Base-by-base conservation (phyloP, 2,329 filamentous ascomycete genomes). In the Penicillium thymicola region DNA sequence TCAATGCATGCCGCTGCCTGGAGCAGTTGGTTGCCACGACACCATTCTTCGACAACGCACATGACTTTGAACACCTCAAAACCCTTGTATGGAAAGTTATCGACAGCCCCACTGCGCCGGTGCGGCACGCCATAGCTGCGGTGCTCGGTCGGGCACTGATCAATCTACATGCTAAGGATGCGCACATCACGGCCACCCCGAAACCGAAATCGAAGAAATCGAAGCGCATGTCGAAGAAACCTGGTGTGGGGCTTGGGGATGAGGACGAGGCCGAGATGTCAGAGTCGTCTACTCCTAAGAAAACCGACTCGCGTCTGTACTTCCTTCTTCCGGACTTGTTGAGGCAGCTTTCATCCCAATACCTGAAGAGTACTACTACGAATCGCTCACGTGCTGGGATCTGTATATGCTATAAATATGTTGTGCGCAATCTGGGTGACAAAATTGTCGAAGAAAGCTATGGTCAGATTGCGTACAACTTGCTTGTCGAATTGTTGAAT, bases 51-150 rank as follows among this genome's bases (percentile, higher is more conserved):
- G 87, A 92, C 69, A 96, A 95, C 68, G 85, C 88, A 14, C 87
- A 82, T 70, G 94, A 99, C 70, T 96, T 96, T 68, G 94, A 99
- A 64, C 91, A 89, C 70, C 76, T 97, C 21, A 92, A 93, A 73
- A 84, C 83, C 34, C 85, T 88, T 6, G 78, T 95, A 16, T 94
- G 92, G 82, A 97, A 96, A 74, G 84, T 88, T 0, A 88, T 95
- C 58, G 94, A 99, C 65, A 92, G 88, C 36, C 75, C 85, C 1
- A 89, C 87, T 47, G 77, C 86, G 0, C 82, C 87, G 28, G 90
- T 96, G 50, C 85, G 94, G 58, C 89, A 93, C 73, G 90, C 92
- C 2, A 91, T 91, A 4, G 92, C 92, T 7, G 89, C 91, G 54
- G 93, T 90, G 70, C 81, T 97, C 56, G 89, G 92, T 10, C 86